Conservation (phyloP, 768 basidiomycete genomes). For the Mrakia hoshinonis region DNA sequence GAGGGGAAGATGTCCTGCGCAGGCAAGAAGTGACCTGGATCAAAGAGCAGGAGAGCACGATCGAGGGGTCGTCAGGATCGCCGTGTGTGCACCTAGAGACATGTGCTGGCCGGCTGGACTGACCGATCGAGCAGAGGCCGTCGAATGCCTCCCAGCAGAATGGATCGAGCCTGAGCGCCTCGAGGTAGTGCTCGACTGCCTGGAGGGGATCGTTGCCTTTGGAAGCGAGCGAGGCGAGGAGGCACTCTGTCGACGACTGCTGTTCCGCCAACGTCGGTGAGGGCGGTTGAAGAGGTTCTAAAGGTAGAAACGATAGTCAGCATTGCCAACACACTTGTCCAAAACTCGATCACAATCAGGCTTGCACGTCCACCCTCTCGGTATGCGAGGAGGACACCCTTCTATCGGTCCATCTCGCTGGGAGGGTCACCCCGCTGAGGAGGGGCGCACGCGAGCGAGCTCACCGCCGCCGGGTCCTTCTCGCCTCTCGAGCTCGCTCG, state of each 20-base stretch:
- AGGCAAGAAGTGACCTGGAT: neutral
- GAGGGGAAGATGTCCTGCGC: conserved; percentile 9
- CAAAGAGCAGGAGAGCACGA: conserved; percentile 8
- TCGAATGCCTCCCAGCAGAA: conserved; percentile 90
- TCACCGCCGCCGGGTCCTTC: too few species aligned
- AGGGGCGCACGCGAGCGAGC: too few species aligned
- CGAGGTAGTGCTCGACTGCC: conserved; percentile 61
- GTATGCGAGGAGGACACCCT: too few species aligned
- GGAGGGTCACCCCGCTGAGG: too few species aligned
- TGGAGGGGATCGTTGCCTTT: conserved; percentile 69
- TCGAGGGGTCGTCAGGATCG: conserved; percentile 11
- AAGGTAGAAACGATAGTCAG: conserved; percentile 32
- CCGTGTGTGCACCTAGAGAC: neutral
- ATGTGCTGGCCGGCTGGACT: conserved; percentile 29
- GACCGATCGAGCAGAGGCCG: conserved; percentile 71
- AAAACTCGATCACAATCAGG: neutral
- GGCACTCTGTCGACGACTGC: conserved; percentile 64
- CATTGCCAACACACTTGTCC: neutral
- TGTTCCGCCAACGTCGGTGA: conserved; percentile 43
- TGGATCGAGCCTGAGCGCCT: conserved; percentile 64
- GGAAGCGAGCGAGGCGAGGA: conserved; percentile 63
- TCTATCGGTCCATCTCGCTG: too few species aligned
- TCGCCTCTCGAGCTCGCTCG: too few species aligned
- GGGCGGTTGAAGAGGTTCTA: conserved; percentile 41
- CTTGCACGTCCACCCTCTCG: neutral